Percentiles rank a stretch among this genome's conserved stretches.
Evolutionary conservation across 1,284 basidiomycete genomes (phyloP).

Genomic region (Sanghuangporus baumii): DNA sequence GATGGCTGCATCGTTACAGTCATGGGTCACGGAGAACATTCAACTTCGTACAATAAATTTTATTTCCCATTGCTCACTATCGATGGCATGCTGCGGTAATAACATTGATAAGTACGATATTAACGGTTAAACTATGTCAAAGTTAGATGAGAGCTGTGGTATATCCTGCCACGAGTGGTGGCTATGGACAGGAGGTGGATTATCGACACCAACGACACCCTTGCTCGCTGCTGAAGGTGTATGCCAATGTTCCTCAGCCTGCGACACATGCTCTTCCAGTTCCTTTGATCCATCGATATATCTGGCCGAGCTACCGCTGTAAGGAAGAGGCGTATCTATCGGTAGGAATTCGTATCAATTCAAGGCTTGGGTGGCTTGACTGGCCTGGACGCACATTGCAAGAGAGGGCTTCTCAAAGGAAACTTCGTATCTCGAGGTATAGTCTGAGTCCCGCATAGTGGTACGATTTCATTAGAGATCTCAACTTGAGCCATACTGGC

Average conservation of each 20-base stretch:
- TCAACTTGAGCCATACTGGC: conserved; percentile 1
- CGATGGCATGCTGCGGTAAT: no score
- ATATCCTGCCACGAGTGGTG: neutral
- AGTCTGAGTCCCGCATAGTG: neutral
- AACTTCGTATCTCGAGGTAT: neutral
- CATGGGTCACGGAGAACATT: no score
- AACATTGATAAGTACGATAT: no score
- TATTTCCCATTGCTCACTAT: no score
- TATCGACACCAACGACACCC: neutral
- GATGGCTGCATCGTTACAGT: conserved; percentile 4
- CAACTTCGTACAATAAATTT: no score
- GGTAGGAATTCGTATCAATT: neutral
- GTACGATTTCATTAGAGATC: conserved; percentile 6
- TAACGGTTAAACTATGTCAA: no score
- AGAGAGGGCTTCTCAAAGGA: neutral
- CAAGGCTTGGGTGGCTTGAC: neutral
- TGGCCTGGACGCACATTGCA: neutral
- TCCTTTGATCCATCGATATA: neutral
- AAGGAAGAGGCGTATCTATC: neutral
- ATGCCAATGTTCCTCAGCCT: neutral
- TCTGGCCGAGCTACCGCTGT: neutral
- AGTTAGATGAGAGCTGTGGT: neutral
- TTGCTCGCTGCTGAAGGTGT: neutral
- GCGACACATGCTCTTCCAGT: neutral
- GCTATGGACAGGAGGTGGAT: neutral